Evolutionary conservation across 805 yeast species (phyloP).

Genomic region (Candida koratica): DNA sequence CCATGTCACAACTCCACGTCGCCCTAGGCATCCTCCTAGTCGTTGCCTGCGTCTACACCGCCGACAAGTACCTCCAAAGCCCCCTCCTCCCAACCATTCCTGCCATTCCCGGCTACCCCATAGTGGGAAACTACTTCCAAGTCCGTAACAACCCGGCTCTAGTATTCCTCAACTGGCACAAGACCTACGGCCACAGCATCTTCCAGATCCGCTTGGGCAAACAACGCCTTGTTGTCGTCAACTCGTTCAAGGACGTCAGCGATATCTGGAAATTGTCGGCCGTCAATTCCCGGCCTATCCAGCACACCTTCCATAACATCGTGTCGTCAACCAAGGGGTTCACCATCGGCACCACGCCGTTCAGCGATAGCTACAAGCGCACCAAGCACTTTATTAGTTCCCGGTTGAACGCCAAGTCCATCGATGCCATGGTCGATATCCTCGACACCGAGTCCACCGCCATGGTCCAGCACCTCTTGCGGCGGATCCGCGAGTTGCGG

Average conservation of each 20-base stretch:
- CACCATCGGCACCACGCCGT: slow-evolving; percentile 66
- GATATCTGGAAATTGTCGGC: slow-evolving; percentile 49
- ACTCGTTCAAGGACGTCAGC: slow-evolving; percentile 52
- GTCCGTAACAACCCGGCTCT: slow-evolving; percentile 48
- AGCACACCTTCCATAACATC: slow-evolving; percentile 64
- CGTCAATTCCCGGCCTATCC: slow-evolving; percentile 60
- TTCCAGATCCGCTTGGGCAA: slow-evolving; percentile 64
- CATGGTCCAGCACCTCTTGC: slow-evolving; percentile 18
- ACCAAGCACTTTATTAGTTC: slow-evolving; percentile 48
- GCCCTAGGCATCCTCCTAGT: neutral
- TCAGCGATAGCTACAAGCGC: slow-evolving; percentile 42
- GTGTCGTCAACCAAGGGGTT: slow-evolving; percentile 53
- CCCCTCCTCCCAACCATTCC: slow-evolving; percentile 21
- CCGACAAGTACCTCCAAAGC: slow-evolving; percentile 1
- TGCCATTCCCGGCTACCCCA: slow-evolving; percentile 45
- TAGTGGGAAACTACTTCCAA: slow-evolving; percentile 49
- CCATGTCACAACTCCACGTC: neutral
- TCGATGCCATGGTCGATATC: slow-evolving; percentile 26
- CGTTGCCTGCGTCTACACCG: neutral
- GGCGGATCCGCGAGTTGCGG: slow-evolving; percentile 13
- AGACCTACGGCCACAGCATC: slow-evolving; percentile 38
- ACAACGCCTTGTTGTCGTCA: slow-evolving; percentile 58
- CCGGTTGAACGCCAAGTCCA: slow-evolving; percentile 37
- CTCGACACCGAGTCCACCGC: slow-evolving; percentile 37
- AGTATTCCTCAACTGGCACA: slow-evolving; percentile 43